phyloP scores from a whole-genome alignment of 805 yeast genomes.

The Candida gorgasii region DNA sequence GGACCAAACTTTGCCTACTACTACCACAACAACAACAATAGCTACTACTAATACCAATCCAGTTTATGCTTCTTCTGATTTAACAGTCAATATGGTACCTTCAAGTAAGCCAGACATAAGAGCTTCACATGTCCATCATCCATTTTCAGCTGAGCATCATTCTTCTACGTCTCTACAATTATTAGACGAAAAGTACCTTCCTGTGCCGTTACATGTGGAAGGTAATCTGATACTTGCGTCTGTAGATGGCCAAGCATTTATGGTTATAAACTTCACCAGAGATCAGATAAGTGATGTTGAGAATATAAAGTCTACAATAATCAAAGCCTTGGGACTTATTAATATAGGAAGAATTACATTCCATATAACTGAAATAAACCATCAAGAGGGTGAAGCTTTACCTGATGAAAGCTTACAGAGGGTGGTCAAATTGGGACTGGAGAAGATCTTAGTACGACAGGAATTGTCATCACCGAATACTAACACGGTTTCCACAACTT shows the following conservation, averaged over 20 bases:
- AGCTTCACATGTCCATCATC: constrained; percentile 2
- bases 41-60: constrained; percentile 1
- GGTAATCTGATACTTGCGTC: constrained; percentile 54
- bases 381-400: constrained; percentile 56
- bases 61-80: neutral
- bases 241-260: constrained; percentile 57
- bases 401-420: constrained; percentile 44
- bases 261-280: constrained; percentile 38
- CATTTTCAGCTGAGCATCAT: neutral
- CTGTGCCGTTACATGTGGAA: constrained; percentile 15
- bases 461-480: constrained; percentile 33
- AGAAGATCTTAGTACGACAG: constrained; percentile 37
- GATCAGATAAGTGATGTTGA: constrained; percentile 23
- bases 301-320: constrained; percentile 42
- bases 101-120: constrained; percentile 3
- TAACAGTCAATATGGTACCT: constrained; percentile 4
- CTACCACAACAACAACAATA: neutral
- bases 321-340: constrained; percentile 37
- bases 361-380: constrained; percentile 70
- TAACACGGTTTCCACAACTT: constrained; percentile 46
- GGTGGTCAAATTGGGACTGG: constrained; percentile 29
- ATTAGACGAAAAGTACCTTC: constrained; percentile 28
- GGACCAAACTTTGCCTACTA: constrained; percentile 11
- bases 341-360: constrained; percentile 37
- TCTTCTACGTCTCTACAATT: constrained; percentile 5